These are phyloP conservation scores for Stromatinia cepivora DNA, from an alignment of 2,329 filamentous ascomycete genomes.

Conservation along the genomic window DNA sequence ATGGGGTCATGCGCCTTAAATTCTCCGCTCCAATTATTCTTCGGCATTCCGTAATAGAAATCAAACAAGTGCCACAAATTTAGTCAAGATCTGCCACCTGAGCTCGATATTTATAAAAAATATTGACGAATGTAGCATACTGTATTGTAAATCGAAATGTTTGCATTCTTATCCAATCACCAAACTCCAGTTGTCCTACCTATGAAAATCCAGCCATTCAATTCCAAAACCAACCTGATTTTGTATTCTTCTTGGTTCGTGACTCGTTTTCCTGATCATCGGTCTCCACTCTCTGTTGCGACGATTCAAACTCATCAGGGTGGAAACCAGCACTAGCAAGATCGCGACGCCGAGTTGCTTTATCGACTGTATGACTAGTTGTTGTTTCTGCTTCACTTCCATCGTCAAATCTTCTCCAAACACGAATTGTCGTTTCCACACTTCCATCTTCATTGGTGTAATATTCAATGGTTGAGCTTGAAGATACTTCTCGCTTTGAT, in stretches of 20 bases:
- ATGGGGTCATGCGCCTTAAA: background rate
- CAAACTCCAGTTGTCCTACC: conserved; percentile 1
- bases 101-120: conserved; percentile 17
- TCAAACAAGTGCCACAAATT: background rate
- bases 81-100: background rate
- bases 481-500: conserved; percentile 23
- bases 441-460: conserved; percentile 27
- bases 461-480: conserved; percentile 25
- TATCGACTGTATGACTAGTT: conserved; percentile 15
- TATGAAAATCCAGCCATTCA: conserved; percentile 14
- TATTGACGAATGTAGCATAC: conserved; percentile 4
- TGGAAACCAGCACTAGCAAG: background rate
- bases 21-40: conserved; percentile 1
- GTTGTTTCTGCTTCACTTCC: conserved; percentile 26
- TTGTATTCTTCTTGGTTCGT: conserved; percentile 14
- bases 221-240: conserved; percentile 29
- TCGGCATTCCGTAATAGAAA: conserved; percentile 15
- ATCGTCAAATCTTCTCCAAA: conserved; percentile 26
- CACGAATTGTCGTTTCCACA: conserved; percentile 25
- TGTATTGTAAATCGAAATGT: conserved; percentile 3
- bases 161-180: conserved; percentile 20
- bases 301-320: background rate
- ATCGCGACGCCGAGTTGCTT: background rate
- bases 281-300: background rate
- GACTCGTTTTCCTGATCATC: background rate